A percentile compares a stretch with the other conserved stretches of the same genome.
Evolutionary conservation across 129 eudicot genomes (phyloP).

Genomic region (Centrapalus pauciflorus): DNA sequence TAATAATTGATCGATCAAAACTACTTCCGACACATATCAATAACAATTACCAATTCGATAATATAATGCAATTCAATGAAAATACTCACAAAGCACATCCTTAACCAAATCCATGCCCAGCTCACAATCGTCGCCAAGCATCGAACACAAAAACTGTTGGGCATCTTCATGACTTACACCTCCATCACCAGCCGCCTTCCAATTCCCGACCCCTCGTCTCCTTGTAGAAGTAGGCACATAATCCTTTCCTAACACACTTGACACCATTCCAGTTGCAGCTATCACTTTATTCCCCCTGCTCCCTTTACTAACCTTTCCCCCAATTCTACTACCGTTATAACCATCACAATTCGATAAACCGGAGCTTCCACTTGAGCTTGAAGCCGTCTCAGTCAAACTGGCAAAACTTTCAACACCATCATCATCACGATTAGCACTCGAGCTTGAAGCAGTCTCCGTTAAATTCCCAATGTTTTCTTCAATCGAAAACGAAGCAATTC

Average conservation of each 20-base stretch:
- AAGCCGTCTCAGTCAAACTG: conserved; percentile 25
- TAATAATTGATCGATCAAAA: too few relatives aligned
- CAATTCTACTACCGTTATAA: conserved; percentile 8
- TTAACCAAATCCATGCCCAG: conserved; percentile 77
- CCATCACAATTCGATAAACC: conserved; percentile 34
- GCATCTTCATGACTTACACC: conserved; percentile 45
- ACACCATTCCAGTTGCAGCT: conserved; percentile 83
- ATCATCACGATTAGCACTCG: conserved; percentile 32
- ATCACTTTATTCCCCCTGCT: conserved; percentile 46
- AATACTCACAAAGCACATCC: conserved; percentile 79
- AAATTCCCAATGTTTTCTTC: conserved; percentile 39
- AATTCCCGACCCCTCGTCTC: conserved; percentile 31
- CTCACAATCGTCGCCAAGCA: conserved; percentile 82
- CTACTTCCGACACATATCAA: background rate
- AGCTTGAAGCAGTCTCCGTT: conserved; percentile 35
- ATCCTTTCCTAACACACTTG: conserved; percentile 64
- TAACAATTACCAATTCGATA: background rate
- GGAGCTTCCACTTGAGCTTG: conserved; percentile 54
- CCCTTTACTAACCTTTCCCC: conserved; percentile 19
- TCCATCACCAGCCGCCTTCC: conserved; percentile 25
- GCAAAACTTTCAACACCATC: conserved; percentile 27
- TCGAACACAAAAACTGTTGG: conserved; percentile 78
- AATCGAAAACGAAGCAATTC: conserved; percentile 51
- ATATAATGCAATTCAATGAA: background rate
- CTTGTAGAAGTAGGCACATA: conserved; percentile 47